Evolutionary conservation across 148 eudicot genomes (phyloP), one percentile per base, ranked within the genome.

Genomic region (Vaccinium myrtillus): DNA sequence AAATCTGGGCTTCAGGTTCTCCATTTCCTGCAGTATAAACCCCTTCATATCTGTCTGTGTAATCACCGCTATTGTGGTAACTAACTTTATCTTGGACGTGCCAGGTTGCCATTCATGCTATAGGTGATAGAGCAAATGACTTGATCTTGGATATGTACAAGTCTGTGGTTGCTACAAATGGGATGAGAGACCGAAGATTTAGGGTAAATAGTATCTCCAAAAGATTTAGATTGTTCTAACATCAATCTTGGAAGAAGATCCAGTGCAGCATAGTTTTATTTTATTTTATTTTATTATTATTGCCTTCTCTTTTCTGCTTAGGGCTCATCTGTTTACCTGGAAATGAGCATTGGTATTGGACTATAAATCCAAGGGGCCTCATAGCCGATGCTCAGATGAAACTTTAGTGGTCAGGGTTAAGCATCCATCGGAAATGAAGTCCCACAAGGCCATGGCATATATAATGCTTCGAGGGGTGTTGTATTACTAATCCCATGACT

Each of bases 41-140:
- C 23, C 30, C 51, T 75, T 16, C 27, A 1, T 49, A 3, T 76
- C 23, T 50, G 0, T 65, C 21, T 54, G 36, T 43, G 9, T 58
- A 55, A 14, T 49, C 23, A 76, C 51, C 27, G 23, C 27, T 23
- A 53, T 77, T 51, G 63, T 32, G 16, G 80, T 23, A 6, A 75
- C 30, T 46, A 74, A 30, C 50, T 36, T 75, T 55, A 49, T 30
- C 15, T 67, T 71, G 85, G 69, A 73, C 32, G 36, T 82, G 27
- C 83, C 91, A 97, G 99, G 95, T 97, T 81, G 96, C 98, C 80
- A 87, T 97, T 86, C 99, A 97, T 90, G 98, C 98, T 69, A 95
- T 97, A 86, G 99, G 99, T 84, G 99, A 97, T 83, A 90, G 79
- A 83, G 98, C 99, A 53, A 97, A 97, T 90, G 98, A 89, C 83